Base-by-base conservation (phyloP, 495 filamentous ascomycete species). In the Tricharina praecox region DNA sequence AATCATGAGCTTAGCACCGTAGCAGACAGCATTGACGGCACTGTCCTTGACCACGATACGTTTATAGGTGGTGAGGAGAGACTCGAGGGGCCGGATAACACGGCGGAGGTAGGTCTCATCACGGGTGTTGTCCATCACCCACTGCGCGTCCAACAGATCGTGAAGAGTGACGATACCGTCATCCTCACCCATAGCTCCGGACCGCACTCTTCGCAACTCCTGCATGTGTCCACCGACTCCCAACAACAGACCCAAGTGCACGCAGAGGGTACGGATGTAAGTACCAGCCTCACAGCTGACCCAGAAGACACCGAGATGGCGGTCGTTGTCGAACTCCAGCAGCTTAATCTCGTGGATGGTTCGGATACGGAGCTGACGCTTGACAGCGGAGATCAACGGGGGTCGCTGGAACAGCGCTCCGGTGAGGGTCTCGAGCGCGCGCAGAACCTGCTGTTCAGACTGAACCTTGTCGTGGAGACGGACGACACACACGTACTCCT, bases 191-290 rank as follows among this genome's bases (percentile, higher is more conserved):
- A 96, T 93, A 41, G 87, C 88, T 61, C 90, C 90, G 66, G 76
- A 82, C 60, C 92, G 75, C 16, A 96, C 90, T 69, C 90, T 78
- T 52, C 90, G 73, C 39, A 97, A 77, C 68, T 97, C 90, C 66
- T 97, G 92, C 90, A 97, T 97, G 66, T 97, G 90, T 9, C 82
- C 90, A 53, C 92, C 90, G 35, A 94, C 85, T 58, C 90, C 90
- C 34, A 96, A 72, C 45, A 97, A 64, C 49, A 96, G 71, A 50
- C 90, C 90, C 53, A 97, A 66, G 68, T 97, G 90, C 30, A 96
- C 90, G 68, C 90, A 97, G 18, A 97, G 76, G 10, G 92, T 96
- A 66, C 90, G 81, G 62, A 97, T 95, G 61, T 97, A 97, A 25
- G 90, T 96, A 59, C 90, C 90, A 50, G 90, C 90, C 66, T 97